Conservation (phyloP, 1,284 basidiomycete genomes). For the Singerocomus inundabilis region DNA sequence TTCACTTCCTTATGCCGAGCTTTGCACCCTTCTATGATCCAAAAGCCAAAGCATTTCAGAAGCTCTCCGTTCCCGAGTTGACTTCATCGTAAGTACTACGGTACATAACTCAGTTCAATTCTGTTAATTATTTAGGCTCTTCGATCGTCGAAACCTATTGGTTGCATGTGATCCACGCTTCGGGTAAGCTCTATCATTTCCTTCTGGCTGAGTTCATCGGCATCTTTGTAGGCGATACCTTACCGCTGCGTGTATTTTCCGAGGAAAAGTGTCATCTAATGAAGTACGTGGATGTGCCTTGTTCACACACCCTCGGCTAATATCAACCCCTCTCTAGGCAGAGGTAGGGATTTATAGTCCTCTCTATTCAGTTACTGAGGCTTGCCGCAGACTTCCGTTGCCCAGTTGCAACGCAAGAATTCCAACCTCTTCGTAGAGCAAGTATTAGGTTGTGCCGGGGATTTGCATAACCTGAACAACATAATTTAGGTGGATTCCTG, state of each 20-base stretch:
- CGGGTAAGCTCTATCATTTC: constrained; percentile 47
- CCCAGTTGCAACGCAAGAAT: constrained; percentile 68
- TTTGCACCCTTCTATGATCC: constrained; percentile 80
- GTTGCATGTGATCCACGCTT: constrained; percentile 84
- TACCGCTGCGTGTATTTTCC: constrained; percentile 86
- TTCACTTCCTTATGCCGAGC: constrained; percentile 90
- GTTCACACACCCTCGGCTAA: not conserved
- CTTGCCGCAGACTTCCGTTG: constrained; percentile 41
- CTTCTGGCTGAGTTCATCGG: not conserved
- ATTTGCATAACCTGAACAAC: not conserved
- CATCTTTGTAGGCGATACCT: constrained; percentile 63
- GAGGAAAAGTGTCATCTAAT: constrained; percentile 76
- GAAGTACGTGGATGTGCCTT: constrained; percentile 55
- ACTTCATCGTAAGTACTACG: constrained; percentile 53
- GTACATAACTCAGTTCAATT: not conserved
- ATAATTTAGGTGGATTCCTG: constrained; percentile 72
- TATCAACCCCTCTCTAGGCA: constrained; percentile 34
- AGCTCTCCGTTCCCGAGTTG: constrained; percentile 64
- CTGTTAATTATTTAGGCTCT: constrained; percentile 49
- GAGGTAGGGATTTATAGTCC: constrained; percentile 20
- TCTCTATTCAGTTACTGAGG: not conserved
- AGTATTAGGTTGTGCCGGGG: constrained; percentile 18
- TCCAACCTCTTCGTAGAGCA: constrained; percentile 78
- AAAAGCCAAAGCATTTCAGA: constrained; percentile 61
- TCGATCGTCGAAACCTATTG: constrained; percentile 77